Evolutionary conservation across 2,329 filamentous ascomycete species (phyloP), one percentile per base, ranked within the genome.

Genomic region (Fusarium sp.): DNA sequence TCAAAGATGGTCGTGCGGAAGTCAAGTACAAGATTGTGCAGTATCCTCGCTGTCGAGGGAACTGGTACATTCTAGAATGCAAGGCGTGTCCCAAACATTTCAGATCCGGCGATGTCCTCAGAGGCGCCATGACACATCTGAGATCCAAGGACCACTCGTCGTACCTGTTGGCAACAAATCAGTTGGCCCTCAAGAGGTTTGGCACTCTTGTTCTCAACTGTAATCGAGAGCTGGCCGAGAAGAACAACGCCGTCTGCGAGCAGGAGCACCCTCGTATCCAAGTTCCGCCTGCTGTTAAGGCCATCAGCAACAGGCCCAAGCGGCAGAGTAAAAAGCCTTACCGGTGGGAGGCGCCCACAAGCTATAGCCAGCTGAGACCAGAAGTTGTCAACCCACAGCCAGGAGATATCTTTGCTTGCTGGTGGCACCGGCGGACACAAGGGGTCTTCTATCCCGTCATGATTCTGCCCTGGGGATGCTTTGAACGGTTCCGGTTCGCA

Each of bases 141-240:
- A 36, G 31, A 12, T 36, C 31, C 10, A n/a, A n/a, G 0, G 23
- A 7, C 16, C 18, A 41, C 6, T 46, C 40, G 11, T 16, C 6
- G 16, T n/a, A n/a, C 16, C 11, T 7, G 11, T 23, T 23, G 18
- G 18, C 16, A 11, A 36, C 52, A 11, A 10, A 6, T 7, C 23
- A 39, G n/a, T 13, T n/a, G 16, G 12, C 43, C 37, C 12, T 61
- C n/a, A 15, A 23, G 8, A 23, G 11, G 7, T 10, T 62, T 13
- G 59, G 43, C 11, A 59, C 53, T 27, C 41, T 34, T 12, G 59
- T 62, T 7, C 12, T 47, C 3, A 27, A 48, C 53, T 62, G 53
- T 5, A 59, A 47, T 23, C 9, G 6, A 1, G 60, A 62, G n/a
- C 15, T 52, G 1, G 55, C 56, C 23, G 16, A 13, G 6, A 53